A percentile compares a stretch with the other conserved stretches of the same genome.
phyloP scores from a whole-genome alignment of 257 asterid genomes.

The Henckelia pumila region DNA sequence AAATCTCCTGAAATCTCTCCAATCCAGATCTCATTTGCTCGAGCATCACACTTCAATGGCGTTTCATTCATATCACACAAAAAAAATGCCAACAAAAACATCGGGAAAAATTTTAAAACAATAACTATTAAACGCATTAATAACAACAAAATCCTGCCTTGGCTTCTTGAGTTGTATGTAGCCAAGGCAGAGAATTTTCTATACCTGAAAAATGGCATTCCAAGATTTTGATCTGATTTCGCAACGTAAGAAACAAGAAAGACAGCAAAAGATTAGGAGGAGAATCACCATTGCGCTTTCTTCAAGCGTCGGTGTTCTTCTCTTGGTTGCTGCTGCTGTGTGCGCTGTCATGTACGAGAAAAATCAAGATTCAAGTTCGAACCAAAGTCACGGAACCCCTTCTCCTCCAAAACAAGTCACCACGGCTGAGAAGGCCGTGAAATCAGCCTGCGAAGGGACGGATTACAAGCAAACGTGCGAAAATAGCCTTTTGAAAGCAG shows the following conservation, averaged over 20 bases:
- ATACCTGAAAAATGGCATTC: conserved; percentile 60
- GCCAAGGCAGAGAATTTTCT: conserved; percentile 52
- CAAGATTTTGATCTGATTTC: conserved; percentile 89
- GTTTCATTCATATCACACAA: conserved; percentile 14
- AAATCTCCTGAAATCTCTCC: conserved; percentile 33
- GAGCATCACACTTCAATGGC: conserved; percentile 6
- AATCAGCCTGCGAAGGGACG: conserved; percentile 48
- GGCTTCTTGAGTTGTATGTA: conserved; percentile 43
- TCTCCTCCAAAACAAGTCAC: background rate
- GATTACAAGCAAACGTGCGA: conserved; percentile 68
- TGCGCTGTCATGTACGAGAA: conserved; percentile 37
- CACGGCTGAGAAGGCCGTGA: conserved; percentile 40
- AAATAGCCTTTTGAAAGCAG: conserved; percentile 40
- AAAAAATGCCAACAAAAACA: background rate
- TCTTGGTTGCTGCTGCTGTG: conserved; percentile 45
- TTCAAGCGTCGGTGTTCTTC: conserved; percentile 34
- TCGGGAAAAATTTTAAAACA: background rate
- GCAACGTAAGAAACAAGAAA: conserved; percentile 59
- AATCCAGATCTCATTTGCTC: conserved; percentile 28
- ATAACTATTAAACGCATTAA: background rate
- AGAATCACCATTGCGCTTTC: conserved; percentile 42
- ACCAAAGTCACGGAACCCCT: background rate
- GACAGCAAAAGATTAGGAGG: conserved; percentile 33
- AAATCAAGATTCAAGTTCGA: background rate
- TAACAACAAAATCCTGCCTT: conserved; percentile 35